phyloP scores from a whole-genome alignment of 768 basidiomycete genomes.

The Amanita fuliginea region DNA sequence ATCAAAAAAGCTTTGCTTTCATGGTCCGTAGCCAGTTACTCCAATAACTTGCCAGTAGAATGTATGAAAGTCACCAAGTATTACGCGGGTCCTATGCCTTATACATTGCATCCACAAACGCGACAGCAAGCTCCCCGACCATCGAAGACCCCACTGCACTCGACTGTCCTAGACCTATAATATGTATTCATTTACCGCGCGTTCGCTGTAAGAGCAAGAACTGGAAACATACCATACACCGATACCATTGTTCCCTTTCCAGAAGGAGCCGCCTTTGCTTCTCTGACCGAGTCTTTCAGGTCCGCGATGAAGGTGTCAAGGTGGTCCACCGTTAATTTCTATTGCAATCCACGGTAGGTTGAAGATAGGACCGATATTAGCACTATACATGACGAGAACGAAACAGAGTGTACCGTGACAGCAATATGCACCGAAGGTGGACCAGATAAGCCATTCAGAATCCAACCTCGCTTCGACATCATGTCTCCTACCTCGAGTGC shows the following conservation, averaged over 20 bases:
- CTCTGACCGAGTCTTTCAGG: conserved; percentile 64
- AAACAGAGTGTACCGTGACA: conserved; percentile 57
- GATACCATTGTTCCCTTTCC: conserved; percentile 86
- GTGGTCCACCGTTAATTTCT: conserved; percentile 72
- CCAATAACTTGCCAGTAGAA: neutral
- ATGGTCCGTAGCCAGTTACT: neutral
- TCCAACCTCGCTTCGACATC: conserved; percentile 85
- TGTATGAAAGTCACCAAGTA: neutral
- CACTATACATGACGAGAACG: neutral
- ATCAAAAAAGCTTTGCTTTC: no score
- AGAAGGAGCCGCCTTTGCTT: conserved; percentile 52
- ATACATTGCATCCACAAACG: conserved; percentile 76
- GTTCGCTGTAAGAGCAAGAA: neutral
- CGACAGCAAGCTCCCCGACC: conserved; percentile 66
- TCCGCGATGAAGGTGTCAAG: conserved; percentile 79
- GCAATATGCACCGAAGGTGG: conserved; percentile 89
- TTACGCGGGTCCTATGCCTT: conserved; percentile 37
- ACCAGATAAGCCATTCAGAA: conserved; percentile 72
- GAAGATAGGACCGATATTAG: neutral
- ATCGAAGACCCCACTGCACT: conserved; percentile 75
- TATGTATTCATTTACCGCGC: neutral
- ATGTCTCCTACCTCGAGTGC: conserved; percentile 85
- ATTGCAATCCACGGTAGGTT: neutral
- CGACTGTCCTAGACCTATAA: conserved; percentile 67
- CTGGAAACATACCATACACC: conserved; percentile 61